Evolutionary conservation across 176 grass and related monocot species (phyloP), one percentile per base, ranked within the genome.

Genomic region (Saccharum spontaneum): DNA sequence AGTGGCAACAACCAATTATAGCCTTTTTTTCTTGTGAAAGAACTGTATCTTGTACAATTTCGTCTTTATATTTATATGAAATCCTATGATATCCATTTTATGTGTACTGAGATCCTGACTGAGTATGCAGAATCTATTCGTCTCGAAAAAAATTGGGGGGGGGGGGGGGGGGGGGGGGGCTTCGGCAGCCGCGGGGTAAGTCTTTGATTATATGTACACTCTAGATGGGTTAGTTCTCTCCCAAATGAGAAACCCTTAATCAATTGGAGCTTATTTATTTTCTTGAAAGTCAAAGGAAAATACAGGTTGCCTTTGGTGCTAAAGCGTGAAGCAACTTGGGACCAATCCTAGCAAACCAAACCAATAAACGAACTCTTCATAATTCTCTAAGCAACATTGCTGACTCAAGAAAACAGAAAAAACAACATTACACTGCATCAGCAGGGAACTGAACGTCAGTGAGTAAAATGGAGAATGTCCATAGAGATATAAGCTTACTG

Each of bases 401-500:
- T 10, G 57, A 37, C 69, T 62, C 22, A n/a, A 74, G 45, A 73
- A 83, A 79, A 30, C 11, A 38, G 24, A 8, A 79, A 79, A 12
- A 69, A 43, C 12, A 41, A 7, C 48, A 72, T 70, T 55, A 55
- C 18, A 57, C 6, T 15, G 23, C 22, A 71, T 67, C 10, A 4
- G 34, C 67, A 74, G 39, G 20, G 12, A 20, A 4, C 62, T 63
- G 48, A 90, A 87, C 16, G 9, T 69, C 43, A 44, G 67, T 45
- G 54, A 70, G 8, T 73, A 18, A 81, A 59, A 34, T 7, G 49
- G 46, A 71, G 18, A 68, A 84, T 8, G 4, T 1, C 23, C 7
- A 63, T 28, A 59, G 74, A 80, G 44, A 83, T 20, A 71, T 30
- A 73, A 82, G 71, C 87, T 89, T 94, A 98, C 96, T 71, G 71